Evolutionary conservation across 2,329 filamentous ascomycete genomes (phyloP), one percentile per base, ranked within the genome.

Genomic region (Neofusicoccum parvum): DNA sequence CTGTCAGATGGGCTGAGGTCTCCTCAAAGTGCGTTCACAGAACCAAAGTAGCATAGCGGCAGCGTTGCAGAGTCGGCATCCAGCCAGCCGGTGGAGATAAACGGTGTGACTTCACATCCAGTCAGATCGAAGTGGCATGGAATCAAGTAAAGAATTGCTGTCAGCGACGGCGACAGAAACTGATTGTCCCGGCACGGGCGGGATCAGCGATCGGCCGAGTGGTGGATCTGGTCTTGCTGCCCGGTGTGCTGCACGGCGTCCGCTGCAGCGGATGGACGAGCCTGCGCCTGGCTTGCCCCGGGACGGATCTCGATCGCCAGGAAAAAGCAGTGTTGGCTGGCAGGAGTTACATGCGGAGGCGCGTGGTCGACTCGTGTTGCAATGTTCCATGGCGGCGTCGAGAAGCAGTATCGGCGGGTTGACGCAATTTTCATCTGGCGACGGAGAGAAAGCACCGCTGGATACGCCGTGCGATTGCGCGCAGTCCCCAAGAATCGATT

Each of bases 391-490:
- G 6, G 37, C 12, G 53, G 39, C 37, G 27, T n/a, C 5, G 11
- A 37, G 32, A 17, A 56, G 20, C 36, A 51, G 49, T 10, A 15
- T n/a, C 34, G 54, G 54, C 46, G 54, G 54, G 54, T 43, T 48
- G 56, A 45, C 43, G 41, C 56, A 60, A 60, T 60, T 60, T 48
- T 48, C 56, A 60, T 60, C 41, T 20, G 27, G 41, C 41, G n/a
- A 59, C 3, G 2, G 4, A 59, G 56, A 27, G 56, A 37, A 48
- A 36, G 37, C 56, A 41, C 56, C 56, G 56, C 56, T 60, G 56
- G 56, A 60, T 46, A 60, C 56, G 56, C 56, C 56, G 56, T n/a
- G 56, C 56, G 56, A 60, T 60, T 60, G 41, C 54, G 53, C 53
- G n/a, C 36, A 20, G 53, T 20, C 5, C 14, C 5, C 27, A 32